Evolutionary conservation across 352 stramenopile species (phyloP), one percentile per base, ranked within the genome.

Genomic region (Phytopythium oedochilum): DNA sequence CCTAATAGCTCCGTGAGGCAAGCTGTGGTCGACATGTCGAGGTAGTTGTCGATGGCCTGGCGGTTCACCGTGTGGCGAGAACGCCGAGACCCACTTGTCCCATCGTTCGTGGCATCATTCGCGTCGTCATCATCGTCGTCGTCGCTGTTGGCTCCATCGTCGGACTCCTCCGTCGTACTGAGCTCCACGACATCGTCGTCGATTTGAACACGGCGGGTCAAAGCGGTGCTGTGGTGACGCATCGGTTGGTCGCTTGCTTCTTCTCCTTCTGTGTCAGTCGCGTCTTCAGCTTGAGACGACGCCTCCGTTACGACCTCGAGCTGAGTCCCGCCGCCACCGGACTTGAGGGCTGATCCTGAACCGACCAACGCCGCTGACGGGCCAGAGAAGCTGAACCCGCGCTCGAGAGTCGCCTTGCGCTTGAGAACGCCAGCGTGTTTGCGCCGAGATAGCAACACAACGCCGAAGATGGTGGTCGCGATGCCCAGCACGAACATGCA

Each of bases 401-500:
- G 78, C 51, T 87, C 73, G 15, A 82, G 47, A 0, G 59, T 68
- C 5, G 75, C 18, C 44, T 85, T 88, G 58, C 75, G 67, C 63
- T 88, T 88, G 44, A 63, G 71, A 7, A 66, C 43, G 11, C 44
- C 32, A 0, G 64, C 57, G 2, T 78, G 75, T 28, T 87, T 88
- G 17, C 83, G 82, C 52, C 88, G 77, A 0, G 83, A 90, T 12
- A 96, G 76, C 14, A 96, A 64, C 25, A 87, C 75, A 26, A 96
- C 79, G n/a, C 86, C 86, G 20, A 83, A 79, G 59, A 96, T 92
- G 17, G 85, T 95, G 8, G 82, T 76, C 15, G 70, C 59, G 47
- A 91, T 94, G 34, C 86, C 86, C 1, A 94, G 29, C n/a, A 92
- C 75, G 57, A 96, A 96, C 75, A 92, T 89, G 39, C 71, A 66